A percentile compares a stretch with the other conserved stretches of the same genome.
These are phyloP conservation scores for Goffeauzyma gilvescens DNA, from an alignment of 768 basidiomycete genomes.

Conservation along the genomic window DNA sequence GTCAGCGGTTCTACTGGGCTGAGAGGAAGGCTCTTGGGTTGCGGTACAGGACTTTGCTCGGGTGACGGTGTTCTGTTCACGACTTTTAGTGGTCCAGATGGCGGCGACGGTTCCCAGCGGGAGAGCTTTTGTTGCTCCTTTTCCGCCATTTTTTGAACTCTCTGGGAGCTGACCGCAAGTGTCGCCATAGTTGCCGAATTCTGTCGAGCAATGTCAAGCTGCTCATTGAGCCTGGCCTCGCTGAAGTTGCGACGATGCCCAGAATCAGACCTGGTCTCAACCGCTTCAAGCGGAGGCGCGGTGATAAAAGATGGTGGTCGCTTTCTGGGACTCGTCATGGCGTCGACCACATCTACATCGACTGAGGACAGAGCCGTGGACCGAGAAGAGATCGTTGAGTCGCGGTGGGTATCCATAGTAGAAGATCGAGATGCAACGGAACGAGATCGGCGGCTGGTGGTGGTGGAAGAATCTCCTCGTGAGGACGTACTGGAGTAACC, in stretches of 20 bases:
- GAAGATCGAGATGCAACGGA: slow-evolving; percentile 58
- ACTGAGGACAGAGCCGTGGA: slow-evolving; percentile 40
- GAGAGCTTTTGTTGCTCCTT: too few species aligned
- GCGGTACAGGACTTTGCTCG: too few species aligned
- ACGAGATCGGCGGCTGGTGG: slow-evolving; percentile 43
- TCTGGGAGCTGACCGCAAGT: slow-evolving; percentile 1
- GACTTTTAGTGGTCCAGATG: too few species aligned
- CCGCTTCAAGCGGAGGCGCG: neutral
- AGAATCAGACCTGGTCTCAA: neutral
- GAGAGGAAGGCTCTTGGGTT: too few species aligned
- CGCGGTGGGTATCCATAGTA: slow-evolving; percentile 24
- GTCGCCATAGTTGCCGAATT: slow-evolving; percentile 41
- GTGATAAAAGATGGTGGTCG: neutral
- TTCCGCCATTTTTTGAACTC: neutral
- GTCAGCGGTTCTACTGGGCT: too few species aligned
- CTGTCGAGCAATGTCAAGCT: slow-evolving; percentile 59
- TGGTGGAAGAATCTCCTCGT: slow-evolving; percentile 33
- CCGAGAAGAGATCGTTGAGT: slow-evolving; percentile 7
- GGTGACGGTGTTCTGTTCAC: too few species aligned
- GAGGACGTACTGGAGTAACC: slow-evolving; percentile 35
- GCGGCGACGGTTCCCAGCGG: too few species aligned
- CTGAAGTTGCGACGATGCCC: too few species aligned
- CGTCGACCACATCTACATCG: neutral
- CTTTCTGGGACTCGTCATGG: too few species aligned
- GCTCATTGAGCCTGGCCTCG: slow-evolving; percentile 47